Evolutionary conservation across 805 yeast genomes (phyloP), one percentile per base, ranked within the genome.

Genomic region (Wickerhamomyces sydowiorum): DNA sequence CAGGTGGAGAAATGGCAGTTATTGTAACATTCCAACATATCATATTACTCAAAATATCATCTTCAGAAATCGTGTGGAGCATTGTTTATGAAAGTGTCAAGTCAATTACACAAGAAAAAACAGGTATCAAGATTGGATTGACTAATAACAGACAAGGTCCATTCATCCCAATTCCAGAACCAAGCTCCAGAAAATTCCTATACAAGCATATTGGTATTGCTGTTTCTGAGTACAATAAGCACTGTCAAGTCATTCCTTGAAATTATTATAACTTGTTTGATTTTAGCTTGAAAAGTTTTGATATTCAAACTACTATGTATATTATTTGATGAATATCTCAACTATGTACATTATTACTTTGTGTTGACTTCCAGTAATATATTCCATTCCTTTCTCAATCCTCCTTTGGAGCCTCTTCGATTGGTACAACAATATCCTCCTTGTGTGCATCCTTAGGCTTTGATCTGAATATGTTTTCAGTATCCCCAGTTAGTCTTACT

Each of bases 91-190:
- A 75, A 35, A 71, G 77, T 25, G 72, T 91, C 38, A 80, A 75
- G 48, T 73, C 88, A 3, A 83, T 91, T 29, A 73, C 86, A 0
- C 71, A 85, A 53, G 96, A 87, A 51, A 69, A 77, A 19, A 80
- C 89, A 0, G 99, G 99, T 0, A 76, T 91, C 27, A 74, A 76
- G 38, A 72, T 91, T 46, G 77, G 73, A 10, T 66, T 84, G 44
- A 74, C 78, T 52, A 69, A 72, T 4, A 74, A 72, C 21, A 70
- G 70, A 30, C 70, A 65, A 35, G 82, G 81, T n/a, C 80, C 82
- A 27, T 91, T 91, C 57, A 78, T 91, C 37, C 96, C 96, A 2
- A 70, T 91, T 33, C 79, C 86, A 0, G 93, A 86, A 41, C 66
- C 69, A 18, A 64, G 72, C 9, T 80, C 82, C 44, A 71, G 90